Evolutionary conservation across 1,284 basidiomycete genomes (phyloP).

Genomic region (Ceraceosorus guamensis): DNA sequence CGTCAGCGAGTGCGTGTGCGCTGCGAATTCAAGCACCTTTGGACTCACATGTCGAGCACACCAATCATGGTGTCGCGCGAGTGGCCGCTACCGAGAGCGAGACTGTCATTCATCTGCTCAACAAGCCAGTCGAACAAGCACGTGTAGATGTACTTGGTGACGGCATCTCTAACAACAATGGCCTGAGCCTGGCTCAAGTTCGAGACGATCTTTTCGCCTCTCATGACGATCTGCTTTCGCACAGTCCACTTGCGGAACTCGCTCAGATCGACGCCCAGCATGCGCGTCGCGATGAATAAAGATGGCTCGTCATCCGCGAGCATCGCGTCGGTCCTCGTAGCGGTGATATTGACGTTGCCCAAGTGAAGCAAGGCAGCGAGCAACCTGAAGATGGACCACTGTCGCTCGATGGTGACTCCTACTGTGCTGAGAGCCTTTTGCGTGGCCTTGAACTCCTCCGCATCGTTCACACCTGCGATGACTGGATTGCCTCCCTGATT

Average conservation of each 20-base stretch:
- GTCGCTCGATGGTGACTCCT: constrained; percentile 90
- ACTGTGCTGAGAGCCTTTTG: constrained; percentile 92
- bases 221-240: constrained; percentile 92
- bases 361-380: constrained; percentile 89
- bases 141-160: constrained; percentile 97
- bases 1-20: background rate
- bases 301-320: constrained; percentile 79
- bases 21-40: too few relatives aligned
- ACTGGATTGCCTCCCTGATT: constrained; percentile 79
- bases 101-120: constrained; percentile 88
- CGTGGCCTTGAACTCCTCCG: constrained; percentile 85
- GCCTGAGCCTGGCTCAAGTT: constrained; percentile 79
- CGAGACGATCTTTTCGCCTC: constrained; percentile 91
- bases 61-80: constrained; percentile 96
- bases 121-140: constrained; percentile 99
- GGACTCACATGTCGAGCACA: constrained; percentile 65
- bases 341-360: constrained; percentile 86
- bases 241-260: constrained; percentile 99
- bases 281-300: constrained; percentile 71
- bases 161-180: constrained; percentile 89
- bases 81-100: constrained; percentile 78
- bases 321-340: constrained; percentile 71
- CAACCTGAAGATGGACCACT: constrained; percentile 95
- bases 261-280: constrained; percentile 79
- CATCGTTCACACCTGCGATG: constrained; percentile 87